Percentiles rank a stretch among this genome's conserved stretches.
Evolutionary conservation across 257 asterid genomes (phyloP).

Genomic region (Echium plantagineum): DNA sequence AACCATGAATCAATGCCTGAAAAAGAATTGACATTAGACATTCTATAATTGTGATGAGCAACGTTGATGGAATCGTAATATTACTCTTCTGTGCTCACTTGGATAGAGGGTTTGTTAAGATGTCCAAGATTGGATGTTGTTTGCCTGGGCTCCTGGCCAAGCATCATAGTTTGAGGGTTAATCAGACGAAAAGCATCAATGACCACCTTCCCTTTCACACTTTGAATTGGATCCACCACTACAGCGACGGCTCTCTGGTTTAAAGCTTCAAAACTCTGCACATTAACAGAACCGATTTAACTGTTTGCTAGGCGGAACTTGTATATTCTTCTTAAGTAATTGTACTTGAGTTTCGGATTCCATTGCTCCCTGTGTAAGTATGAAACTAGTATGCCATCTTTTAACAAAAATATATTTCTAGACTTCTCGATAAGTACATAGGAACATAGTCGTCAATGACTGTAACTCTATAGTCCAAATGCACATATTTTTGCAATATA

Average conservation of each 20-base stretch:
- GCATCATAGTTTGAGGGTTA: conserved; percentile 99
- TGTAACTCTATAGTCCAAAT: too few species aligned
- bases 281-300: conserved; percentile 6
- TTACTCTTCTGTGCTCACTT: conserved; percentile 24
- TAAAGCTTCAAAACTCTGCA: conserved; percentile 96
- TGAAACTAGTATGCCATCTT: too few species aligned
- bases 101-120: conserved; percentile 96
- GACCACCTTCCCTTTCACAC: conserved; percentile 98
- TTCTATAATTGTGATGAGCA: background rate
- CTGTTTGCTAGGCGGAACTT: too few species aligned
- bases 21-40: conserved; percentile 2
- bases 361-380: too few species aligned
- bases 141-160: conserved; percentile 98
- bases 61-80: background rate
- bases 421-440: too few species aligned
- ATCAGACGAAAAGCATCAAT: conserved; percentile 95
- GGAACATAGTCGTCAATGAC: too few species aligned
- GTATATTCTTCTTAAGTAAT: too few species aligned
- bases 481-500: too few species aligned
- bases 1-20: conserved; percentile 90
- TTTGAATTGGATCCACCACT: conserved; percentile 97
- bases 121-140: conserved; percentile 96
- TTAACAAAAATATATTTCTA: too few species aligned
- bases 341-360: too few species aligned
- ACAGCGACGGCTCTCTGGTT: conserved; percentile 97